Conservation (phyloP, 2,329 filamentous ascomycete genomes). For the Mollisia scopiformis region DNA sequence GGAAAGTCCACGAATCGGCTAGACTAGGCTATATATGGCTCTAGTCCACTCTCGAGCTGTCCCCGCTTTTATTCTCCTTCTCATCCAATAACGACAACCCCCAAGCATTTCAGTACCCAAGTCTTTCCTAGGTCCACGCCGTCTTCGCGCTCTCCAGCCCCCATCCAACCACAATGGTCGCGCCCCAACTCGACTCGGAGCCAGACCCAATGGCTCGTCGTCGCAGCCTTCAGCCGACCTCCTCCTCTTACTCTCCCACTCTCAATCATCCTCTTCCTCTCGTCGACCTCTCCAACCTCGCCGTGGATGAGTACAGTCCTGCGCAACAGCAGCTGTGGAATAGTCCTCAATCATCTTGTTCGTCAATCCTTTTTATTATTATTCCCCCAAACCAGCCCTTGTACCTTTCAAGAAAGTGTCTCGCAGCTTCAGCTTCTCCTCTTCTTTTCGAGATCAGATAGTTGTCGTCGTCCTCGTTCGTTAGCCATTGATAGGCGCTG, state of each 20-base stretch:
- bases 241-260: conserved; percentile 3
- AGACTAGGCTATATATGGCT: not conserved
- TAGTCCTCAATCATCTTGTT: conserved; percentile 37
- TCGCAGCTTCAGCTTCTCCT: conserved; percentile 17
- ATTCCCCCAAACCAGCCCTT: conserved; percentile 26
- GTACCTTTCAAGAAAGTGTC: conserved; percentile 27
- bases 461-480: conserved; percentile 22
- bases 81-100: not conserved
- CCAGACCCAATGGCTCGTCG: not conserved
- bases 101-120: not conserved
- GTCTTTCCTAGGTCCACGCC: not conserved
- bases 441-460: conserved; percentile 33
- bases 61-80: not conserved
- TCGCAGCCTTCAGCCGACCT: conserved; percentile 8
- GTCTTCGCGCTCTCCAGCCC: too few relatives aligned
- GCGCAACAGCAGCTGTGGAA: conserved; percentile 14
- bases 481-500: conserved; percentile 25
- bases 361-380: conserved; percentile 35
- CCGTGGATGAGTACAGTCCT: conserved; percentile 23
- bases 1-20: not conserved
- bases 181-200: not conserved
- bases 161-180: not conserved
- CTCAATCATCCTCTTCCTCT: conserved; percentile 10
- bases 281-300: conserved; percentile 20
- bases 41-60: not conserved